Evolutionary conservation across 148 eudicot species (phyloP).

Genomic region (Spergularia marina): DNA sequence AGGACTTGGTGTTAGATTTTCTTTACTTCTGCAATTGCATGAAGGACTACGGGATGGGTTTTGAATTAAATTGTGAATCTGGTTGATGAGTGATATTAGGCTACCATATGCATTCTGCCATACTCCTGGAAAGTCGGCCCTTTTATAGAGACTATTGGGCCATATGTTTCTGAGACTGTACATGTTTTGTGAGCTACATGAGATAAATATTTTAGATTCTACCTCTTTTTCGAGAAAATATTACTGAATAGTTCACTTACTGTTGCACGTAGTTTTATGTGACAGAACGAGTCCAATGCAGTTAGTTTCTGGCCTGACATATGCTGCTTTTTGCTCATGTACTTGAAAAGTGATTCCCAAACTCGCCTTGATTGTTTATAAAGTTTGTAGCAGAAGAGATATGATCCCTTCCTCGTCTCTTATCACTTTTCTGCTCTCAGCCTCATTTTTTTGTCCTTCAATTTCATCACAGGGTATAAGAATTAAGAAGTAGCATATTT

Average conservation of each 20-base stretch:
- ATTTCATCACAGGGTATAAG: slow-evolving; percentile 10
- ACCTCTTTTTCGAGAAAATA: neutral
- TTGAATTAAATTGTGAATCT: no score
- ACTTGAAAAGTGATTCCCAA: neutral
- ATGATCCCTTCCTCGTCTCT: no score
- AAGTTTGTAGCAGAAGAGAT: neutral
- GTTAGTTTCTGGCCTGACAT: neutral
- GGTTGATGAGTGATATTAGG: no score
- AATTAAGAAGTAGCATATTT: neutral
- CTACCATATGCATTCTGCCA: no score
- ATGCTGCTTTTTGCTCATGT: neutral
- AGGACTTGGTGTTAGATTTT: no score
- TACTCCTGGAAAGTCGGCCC: no score
- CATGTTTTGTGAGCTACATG: neutral
- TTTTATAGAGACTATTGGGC: no score
- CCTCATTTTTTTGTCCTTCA: neutral
- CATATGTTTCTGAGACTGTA: neutral
- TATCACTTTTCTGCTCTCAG: neutral
- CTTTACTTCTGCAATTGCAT: no score
- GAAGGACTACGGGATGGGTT: no score
- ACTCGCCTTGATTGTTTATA: neutral
- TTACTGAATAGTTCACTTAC: neutral
- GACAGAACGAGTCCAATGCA: neutral
- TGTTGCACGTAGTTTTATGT: neutral
- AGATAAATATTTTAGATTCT: neutral